Evolutionary conservation across 2,329 filamentous ascomycete species (phyloP), one percentile per base, ranked within the genome.

Genomic region (Trichoderma asperellum): DNA sequence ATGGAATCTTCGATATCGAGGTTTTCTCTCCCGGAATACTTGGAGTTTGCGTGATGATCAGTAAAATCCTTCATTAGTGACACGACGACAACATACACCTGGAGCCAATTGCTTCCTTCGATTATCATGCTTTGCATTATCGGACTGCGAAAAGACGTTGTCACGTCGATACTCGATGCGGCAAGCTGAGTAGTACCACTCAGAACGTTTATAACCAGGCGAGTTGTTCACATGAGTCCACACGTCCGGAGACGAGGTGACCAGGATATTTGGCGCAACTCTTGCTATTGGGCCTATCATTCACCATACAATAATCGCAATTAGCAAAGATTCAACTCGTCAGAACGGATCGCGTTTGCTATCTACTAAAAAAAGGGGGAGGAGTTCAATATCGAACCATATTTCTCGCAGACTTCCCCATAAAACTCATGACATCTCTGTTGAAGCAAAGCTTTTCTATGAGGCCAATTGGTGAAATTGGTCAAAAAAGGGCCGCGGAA

Each of bases 11-110:
- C 86, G 2, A 88, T 75, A 0, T 79, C 70, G 10, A 80, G 78
- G 43, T 88, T 87, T 61, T 88, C 86, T 66, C 84, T 82, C 2
- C 86, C 86, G 2, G 86, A 84, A 73, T 88, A 89, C 84, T 85
- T 14, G 2, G 11, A 16, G n/a, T 11, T 11, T 27, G 32, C 12
- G 32, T 35, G 34, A 21, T 37, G 34, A 37, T 8, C 7, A 47
- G 40, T 3, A 1, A 71, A 27, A 32, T 12, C 14, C 29, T 57
- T 47, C 16, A 4, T n/a, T 14, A 34, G 18, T 12, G 4, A 16
- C 29, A 37, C 21, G 57, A 37, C 21, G n/a, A 70, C 70, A 18
- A 67, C 80, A 70, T 78, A 85, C 86, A 1, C 84, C 87, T 1
- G 83, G 79, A 3, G 83, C 80, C 79, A 88, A 83, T 71, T 86